Conservation (phyloP, 176 grass and related monocot species). For the Guadua angustifolia region DNA sequence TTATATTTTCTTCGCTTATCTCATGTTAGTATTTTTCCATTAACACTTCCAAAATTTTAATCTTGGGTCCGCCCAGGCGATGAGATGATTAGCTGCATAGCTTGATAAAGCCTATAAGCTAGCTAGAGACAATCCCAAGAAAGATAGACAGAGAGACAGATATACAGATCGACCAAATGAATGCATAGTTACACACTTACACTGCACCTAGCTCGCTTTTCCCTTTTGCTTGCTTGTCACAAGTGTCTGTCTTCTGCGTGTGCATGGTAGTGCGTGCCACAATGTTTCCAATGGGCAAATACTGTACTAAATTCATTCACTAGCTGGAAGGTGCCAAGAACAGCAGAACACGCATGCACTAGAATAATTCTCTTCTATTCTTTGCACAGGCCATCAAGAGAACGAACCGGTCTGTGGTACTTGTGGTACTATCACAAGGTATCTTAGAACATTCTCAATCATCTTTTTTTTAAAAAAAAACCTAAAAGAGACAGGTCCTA, state of each 20-base stretch:
- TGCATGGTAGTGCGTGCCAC: slow-evolving; percentile 24
- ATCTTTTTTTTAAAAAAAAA: background rate
- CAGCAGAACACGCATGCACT: background rate
- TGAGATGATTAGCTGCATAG: background rate
- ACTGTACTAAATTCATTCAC: background rate
- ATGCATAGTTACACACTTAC: background rate
- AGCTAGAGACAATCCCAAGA: background rate
- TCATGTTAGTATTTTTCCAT: too few relatives aligned
- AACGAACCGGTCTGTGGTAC: background rate
- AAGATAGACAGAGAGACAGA: background rate
- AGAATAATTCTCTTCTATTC: background rate
- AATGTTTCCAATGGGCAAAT: slow-evolving; percentile 6
- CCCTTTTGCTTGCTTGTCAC: slow-evolving; percentile 15
- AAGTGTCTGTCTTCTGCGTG: background rate
- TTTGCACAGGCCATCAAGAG: background rate
- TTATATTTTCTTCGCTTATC: too few relatives aligned
- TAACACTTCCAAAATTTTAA: too few relatives aligned
- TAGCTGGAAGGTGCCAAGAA: background rate
- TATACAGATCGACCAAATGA: background rate
- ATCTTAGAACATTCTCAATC: slow-evolving; percentile 6
- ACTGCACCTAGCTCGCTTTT: background rate
- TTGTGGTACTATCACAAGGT: background rate
- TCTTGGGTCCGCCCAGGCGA: too few relatives aligned
- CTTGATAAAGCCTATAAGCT: background rate
- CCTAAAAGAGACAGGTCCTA: background rate